Percentiles rank a stretch among this genome's conserved stretches.
phyloP scores from a whole-genome alignment of 805 yeast species.

The Starmerella apis region DNA sequence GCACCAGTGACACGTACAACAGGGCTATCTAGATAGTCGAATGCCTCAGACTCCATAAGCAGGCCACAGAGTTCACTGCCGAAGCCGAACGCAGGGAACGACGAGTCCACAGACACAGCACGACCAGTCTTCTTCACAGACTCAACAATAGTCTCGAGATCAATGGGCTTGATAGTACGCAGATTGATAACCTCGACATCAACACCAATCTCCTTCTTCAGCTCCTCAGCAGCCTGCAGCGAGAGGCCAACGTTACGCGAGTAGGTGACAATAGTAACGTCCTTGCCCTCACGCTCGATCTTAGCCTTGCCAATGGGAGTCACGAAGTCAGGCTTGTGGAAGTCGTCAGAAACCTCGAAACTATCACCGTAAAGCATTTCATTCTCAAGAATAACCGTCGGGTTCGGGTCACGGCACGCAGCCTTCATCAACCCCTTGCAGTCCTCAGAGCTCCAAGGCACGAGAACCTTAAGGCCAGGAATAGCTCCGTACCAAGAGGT shows the following conservation, averaged over 20 bases:
- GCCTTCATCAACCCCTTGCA: slow-evolving; percentile 92
- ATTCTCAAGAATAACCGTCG: slow-evolving; percentile 90
- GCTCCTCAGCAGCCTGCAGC: slow-evolving; percentile 77
- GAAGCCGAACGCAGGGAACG: slow-evolving; percentile 96
- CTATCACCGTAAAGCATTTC: slow-evolving; percentile 89
- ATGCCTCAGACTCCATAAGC: slow-evolving; percentile 96
- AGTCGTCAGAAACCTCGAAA: slow-evolving; percentile 83
- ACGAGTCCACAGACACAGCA: slow-evolving; percentile 90
- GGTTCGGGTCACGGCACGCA: slow-evolving; percentile 97
- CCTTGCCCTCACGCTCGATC: slow-evolving; percentile 86
- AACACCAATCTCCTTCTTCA: slow-evolving; percentile 76
- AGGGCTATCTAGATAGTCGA: slow-evolving; percentile 97
- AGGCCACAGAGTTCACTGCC: slow-evolving; percentile 98
- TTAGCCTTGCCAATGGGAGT: slow-evolving; percentile 94
- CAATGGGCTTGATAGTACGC: slow-evolving; percentile 95
- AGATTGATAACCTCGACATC: slow-evolving; percentile 89
- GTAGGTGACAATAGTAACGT: slow-evolving; percentile 81
- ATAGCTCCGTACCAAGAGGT: slow-evolving; percentile 97
- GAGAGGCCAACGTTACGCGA: slow-evolving; percentile 82
- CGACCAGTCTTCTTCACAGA: slow-evolving; percentile 95
- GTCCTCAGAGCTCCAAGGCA: slow-evolving; percentile 94
- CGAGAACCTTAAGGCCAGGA: slow-evolving; percentile 94
- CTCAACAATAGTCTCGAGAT: slow-evolving; percentile 70
- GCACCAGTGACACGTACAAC: slow-evolving; percentile 98
- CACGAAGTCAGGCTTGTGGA: slow-evolving; percentile 74